Evolutionary conservation across 768 basidiomycete genomes (phyloP), one percentile per base, ranked within the genome.

Genomic region (Rhizopogon vesiculosus): DNA sequence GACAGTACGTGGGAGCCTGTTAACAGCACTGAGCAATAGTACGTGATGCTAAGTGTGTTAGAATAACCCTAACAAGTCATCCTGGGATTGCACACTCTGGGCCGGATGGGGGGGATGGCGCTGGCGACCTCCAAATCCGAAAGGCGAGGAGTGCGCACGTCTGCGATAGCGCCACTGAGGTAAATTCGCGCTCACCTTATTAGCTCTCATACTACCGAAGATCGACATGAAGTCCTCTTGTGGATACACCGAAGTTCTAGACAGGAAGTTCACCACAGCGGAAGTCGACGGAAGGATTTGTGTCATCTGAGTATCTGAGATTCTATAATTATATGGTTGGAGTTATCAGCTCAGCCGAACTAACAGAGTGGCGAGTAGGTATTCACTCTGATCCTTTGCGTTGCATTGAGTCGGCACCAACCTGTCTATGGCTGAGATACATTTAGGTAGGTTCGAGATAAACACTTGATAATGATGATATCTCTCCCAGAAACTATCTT

Each of bases 201-300:
- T 66, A 54, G 59, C 73, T 67, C 59, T 75, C 65, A 64, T 74
- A 64, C 70, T 76, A 16, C 91, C 91, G 68, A 97, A 97, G 61
- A 97, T 91, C 7, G 92, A 94, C 22, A 95, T 93, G 9, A 97
- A 79, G 68, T 97, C 93, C 69, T 96, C 93, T 43, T 95, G 76
- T 1, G 93, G 94, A 66, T 97, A 96, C 58, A 80, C 81, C 15
- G 92, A 93, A 25, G 89, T 87, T 4, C 89, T 89, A 2, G 86
- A 78, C 16, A 93, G 77, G 29, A 91, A 77, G 59, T 79, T 91
- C n/a, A 83, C 85, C 5, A 86, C 86, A 18, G 87, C 87, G 5
- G 90, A 83, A 7, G 87, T 84, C 39, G 85, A 78, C 28, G 88
- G 75, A 15, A 89, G 74, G 44, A 89, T 81, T 54, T 87, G 78